Base-by-base conservation (phyloP, 2,329 filamentous ascomycete genomes). In the Talaromyces verruculosus region DNA sequence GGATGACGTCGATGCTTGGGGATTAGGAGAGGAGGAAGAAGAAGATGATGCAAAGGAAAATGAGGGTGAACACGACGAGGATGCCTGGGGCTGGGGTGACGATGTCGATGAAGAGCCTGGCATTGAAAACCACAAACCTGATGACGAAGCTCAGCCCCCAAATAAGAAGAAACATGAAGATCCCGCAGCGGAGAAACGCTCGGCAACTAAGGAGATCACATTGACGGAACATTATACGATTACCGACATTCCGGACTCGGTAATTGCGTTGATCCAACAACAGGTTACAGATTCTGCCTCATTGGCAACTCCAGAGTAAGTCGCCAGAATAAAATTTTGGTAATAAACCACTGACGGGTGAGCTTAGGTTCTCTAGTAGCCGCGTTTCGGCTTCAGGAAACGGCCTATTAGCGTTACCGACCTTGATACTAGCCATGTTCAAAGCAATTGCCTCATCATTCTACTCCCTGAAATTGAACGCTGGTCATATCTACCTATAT, bases 21-120 rank as follows among this genome's bases (percentile, higher is more conserved):
- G 82, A 5, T 76, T 84, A 33, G 81, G 84, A 64, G 79, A 81
- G 13, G 79, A 81, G 41, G 72, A 74, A 5, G 71, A 71, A 13
- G 69, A 74, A 10, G 72, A 71, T 10, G 51, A 65, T 28, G 37
- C 58, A 45, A 51, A 63, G 47, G 39, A 60, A 11, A 75, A 73
- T 41, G 76, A 78, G 4, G 79, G 79, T 64, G 78, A 78, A 62
- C 74, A 70, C 7, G 82, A 71, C 7, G 81, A 81, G 15, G 91
- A 92, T 67, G 91, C 92, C 30, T 96, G 92, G 91, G 92, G 91
- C 2, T 96, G 93, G 91, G 91, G 88, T 25, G 92, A 93, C 43
- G 90, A 90, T 6, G 78, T 81, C 30, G 78, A 81, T 19, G 73
- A 79, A 60, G 73, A 77, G 47, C 70, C 75, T 68, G 69, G 76